Evolutionary conservation across 805 yeast species (phyloP).

Genomic region (Teunomyces funiuensis): DNA sequence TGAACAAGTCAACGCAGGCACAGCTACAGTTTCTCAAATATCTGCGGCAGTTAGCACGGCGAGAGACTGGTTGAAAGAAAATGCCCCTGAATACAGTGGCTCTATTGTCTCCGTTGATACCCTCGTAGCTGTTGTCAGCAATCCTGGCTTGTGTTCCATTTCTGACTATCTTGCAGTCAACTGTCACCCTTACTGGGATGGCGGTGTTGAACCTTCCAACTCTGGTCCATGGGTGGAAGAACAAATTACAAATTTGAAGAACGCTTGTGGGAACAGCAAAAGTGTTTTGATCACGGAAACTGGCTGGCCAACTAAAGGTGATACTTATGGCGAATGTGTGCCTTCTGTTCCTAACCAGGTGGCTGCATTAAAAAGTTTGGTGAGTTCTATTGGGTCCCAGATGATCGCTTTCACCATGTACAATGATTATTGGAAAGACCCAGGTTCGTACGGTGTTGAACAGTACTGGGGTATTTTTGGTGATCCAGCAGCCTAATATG

Average conservation of each 20-base stretch:
- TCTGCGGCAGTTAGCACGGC: constrained; percentile 47
- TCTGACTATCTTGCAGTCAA: constrained; percentile 67
- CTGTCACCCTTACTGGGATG: constrained; percentile 68
- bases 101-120: constrained; percentile 64
- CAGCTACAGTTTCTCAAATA: constrained; percentile 47
- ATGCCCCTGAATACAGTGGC: constrained; percentile 53
- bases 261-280: constrained; percentile 49
- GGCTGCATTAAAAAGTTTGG: constrained; percentile 51
- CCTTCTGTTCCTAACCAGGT: constrained; percentile 56
- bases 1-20: constrained; percentile 59
- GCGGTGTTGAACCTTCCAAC: constrained; percentile 47
- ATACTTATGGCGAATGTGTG: constrained; percentile 51
- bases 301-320: constrained; percentile 71
- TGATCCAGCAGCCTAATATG: constrained; percentile 11
- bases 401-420: constrained; percentile 60
- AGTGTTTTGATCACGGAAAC: constrained; percentile 57
- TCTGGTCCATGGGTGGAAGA: constrained; percentile 53
- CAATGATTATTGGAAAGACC: constrained; percentile 63
- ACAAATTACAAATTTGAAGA: constrained; percentile 47
- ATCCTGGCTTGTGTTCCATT: constrained; percentile 52
- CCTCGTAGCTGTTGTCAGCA: constrained; percentile 53
- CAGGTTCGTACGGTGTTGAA: constrained; percentile 59
- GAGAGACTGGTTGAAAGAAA: constrained; percentile 40
- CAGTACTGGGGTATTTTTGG: constrained; percentile 58
- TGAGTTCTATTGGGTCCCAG: constrained; percentile 44